Evolutionary conservation across 495 filamentous ascomycete species (phyloP).

Genomic region (Xylaria longipes): DNA sequence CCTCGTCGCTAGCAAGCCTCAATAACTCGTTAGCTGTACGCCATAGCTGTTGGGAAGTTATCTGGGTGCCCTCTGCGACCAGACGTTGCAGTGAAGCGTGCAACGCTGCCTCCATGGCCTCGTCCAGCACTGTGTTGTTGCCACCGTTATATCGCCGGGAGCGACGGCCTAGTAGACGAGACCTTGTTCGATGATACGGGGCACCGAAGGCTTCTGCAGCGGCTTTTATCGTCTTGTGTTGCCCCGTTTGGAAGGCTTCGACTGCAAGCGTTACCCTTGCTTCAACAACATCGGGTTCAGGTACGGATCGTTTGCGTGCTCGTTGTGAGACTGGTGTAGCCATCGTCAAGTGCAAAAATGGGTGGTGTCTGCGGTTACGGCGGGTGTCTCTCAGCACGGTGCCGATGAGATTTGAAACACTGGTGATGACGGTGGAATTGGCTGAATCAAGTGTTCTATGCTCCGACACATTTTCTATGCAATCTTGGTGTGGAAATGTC

Average conservation of each 20-base stretch:
- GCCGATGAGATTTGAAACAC: no score
- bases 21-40: neutral
- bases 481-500: no score
- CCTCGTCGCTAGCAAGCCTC: neutral
- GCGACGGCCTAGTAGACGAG: neutral
- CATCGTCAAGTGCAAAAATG: neutral
- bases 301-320: neutral
- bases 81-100: neutral
- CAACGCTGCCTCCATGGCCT: neutral
- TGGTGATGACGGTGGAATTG: no score
- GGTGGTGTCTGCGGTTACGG: neutral
- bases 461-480: no score
- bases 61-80: neutral
- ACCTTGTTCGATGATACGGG: neutral
- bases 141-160: neutral
- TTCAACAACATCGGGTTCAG: neutral
- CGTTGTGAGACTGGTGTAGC: neutral
- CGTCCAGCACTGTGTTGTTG: neutral
- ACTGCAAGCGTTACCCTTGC: neutral
- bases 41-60: neutral
- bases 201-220: neutral
- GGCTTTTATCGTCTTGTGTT: neutral
- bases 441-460: no score
- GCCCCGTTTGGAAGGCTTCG: neutral
- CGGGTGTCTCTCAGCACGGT: no score